Conservation (phyloP, 2,329 filamentous ascomycete genomes). For the Verticillium longisporum region DNA sequence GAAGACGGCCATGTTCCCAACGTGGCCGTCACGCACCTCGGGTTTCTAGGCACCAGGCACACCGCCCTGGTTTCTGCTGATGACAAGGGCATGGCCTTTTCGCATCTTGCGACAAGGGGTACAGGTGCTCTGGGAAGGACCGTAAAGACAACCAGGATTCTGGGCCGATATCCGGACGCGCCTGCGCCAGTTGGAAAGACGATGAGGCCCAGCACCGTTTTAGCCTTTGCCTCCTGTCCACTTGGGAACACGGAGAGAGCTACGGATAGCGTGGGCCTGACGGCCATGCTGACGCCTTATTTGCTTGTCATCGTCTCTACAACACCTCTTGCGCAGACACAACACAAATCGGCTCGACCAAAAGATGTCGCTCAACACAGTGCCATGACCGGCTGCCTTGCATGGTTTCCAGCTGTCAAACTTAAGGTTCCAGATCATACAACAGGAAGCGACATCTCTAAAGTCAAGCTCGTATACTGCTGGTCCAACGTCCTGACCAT, state of each 20-base stretch:
- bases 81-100: constrained; percentile 95
- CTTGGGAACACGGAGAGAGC: constrained; percentile 89
- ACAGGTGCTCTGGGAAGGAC: constrained; percentile 78
- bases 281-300: constrained; percentile 93
- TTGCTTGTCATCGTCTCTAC: constrained; percentile 95
- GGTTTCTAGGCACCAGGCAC: constrained; percentile 86
- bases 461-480: constrained; percentile 89
- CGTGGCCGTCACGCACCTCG: constrained; percentile 78
- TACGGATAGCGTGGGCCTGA: constrained; percentile 82
- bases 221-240: constrained; percentile 84
- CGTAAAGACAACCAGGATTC: constrained; percentile 82
- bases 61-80: constrained; percentile 95
- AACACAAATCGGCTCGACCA: constrained; percentile 85
- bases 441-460: constrained; percentile 63
- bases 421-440: constrained; percentile 68
- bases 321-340: constrained; percentile 90
- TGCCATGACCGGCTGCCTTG: constrained; percentile 85
- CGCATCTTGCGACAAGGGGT: constrained; percentile 87
- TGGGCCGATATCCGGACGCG: constrained; percentile 81
- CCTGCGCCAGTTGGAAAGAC: constrained; percentile 55
- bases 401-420: constrained; percentile 96
- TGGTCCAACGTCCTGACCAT: constrained; percentile 98
- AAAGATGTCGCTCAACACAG: constrained; percentile 88
- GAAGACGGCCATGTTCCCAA: constrained; percentile 76
- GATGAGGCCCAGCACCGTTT: constrained; percentile 86